These are phyloP conservation scores for Chytridiales sp. DNA, from an alignment of 371 early-diverging fungal species.

Conservation along the genomic window DNA sequence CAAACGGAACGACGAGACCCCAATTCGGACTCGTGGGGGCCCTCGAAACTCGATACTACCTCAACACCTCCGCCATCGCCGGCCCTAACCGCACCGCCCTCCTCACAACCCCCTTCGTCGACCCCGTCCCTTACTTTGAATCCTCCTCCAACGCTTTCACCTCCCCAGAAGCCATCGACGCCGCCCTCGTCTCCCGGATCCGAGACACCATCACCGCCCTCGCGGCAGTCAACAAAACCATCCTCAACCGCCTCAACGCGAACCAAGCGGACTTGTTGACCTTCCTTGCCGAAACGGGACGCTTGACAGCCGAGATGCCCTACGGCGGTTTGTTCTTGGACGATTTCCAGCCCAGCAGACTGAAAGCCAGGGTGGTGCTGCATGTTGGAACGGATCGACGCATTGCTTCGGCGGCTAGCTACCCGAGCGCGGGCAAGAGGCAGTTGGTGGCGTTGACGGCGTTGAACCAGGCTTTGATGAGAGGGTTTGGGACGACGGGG, in stretches of 20 bases:
- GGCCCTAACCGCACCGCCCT: background rate
- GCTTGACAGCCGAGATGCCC: constrained; percentile 44
- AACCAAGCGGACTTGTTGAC: background rate
- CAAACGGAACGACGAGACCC: constrained; percentile 11
- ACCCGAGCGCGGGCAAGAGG: constrained; percentile 57
- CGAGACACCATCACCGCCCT: constrained; percentile 13
- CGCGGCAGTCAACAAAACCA: constrained; percentile 26
- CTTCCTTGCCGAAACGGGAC: constrained; percentile 9
- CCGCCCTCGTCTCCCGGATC: constrained; percentile 11
- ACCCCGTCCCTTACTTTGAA: constrained; percentile 18
- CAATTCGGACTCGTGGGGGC: constrained; percentile 21
- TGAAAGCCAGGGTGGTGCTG: constrained; percentile 24
- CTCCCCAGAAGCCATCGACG: constrained; percentile 19
- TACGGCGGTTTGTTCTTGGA: constrained; percentile 56
- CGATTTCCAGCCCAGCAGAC: constrained; percentile 36
- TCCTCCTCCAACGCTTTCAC: background rate
- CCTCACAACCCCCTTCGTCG: constrained; percentile 3
- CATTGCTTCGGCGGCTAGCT: constrained; percentile 46
- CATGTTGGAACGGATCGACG: constrained; percentile 59
- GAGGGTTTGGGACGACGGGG: constrained; percentile 28
- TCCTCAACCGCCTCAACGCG: background rate
- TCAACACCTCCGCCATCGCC: constrained; percentile 16
- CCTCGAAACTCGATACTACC: constrained; percentile 24
- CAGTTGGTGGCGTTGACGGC: constrained; percentile 50
- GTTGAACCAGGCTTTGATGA: constrained; percentile 54